Base-by-base conservation (phyloP, 306 rosid species). In the Myrica gale region DNA sequence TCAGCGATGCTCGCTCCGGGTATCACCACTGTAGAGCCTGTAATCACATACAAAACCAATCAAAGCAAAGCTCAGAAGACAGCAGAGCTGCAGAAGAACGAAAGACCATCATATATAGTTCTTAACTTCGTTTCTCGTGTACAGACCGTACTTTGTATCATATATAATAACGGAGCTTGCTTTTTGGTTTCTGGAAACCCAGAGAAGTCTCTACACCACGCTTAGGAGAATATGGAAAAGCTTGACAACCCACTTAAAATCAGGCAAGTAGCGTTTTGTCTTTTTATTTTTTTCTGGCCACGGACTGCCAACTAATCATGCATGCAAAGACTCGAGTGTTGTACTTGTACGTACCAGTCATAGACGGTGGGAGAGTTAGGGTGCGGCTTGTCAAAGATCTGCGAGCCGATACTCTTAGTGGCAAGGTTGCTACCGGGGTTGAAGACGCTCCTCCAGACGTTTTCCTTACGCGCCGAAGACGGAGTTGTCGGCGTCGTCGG, bases 361-460 rank as follows among this genome's bases (percentile, higher is more conserved):
- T 95, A 95, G 79, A 90, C 96, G 10, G 97, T 90, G 76, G 99
- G 99, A 8, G 97, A 71, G 85, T 90, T 95, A 45, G 99, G 93
- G 5, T 83, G 82, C 16, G 99, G 99, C 71, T 88, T 90, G 86
- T 95, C 99, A 51, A 92, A 95, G 39, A 85, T 76, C 21, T 88
- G 72, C 44, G 87, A 85, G 21, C 97, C 99, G 4, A 89, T 61
- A 66, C 71, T 12, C 74, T 69, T 92, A 0, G 96, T 88, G 20
- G 99, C 97, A 0, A 87, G 89, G 83, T 96, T 96, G 61, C 98
- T 92, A 10, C 99, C 99, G 0, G 99, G 99, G 72, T 96, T 63
- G 87, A 96, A 96, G 73, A 96, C 99, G 73, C 99, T 96, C 89
- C 99, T 90, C 99, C 99, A 92, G 16, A 96, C 98, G 88, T 92